These are phyloP conservation scores for Phytopythium cucurbitacearum DNA, from an alignment of 352 stramenopile genomes.

Conservation along the genomic window DNA sequence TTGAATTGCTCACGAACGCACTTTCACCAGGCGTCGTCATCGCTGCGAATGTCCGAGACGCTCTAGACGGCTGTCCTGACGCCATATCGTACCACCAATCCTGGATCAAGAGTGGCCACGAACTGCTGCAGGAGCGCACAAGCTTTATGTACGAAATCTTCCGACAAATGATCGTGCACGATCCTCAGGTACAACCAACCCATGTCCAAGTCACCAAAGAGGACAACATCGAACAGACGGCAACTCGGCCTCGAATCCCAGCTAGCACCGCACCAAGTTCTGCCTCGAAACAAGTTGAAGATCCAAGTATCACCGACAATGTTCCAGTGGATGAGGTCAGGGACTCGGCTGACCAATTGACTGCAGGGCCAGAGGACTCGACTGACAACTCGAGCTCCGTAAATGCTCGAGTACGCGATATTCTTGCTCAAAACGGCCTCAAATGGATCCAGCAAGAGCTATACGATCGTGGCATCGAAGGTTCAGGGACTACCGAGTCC, in stretches of 20 bases:
- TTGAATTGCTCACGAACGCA: conserved; percentile 16
- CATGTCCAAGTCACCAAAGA: not conserved
- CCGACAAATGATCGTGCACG: conserved; percentile 22
- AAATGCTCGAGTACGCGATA: conserved; percentile 14
- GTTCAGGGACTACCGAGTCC: conserved; percentile 28
- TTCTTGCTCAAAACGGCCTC: conserved; percentile 35
- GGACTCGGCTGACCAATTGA: not conserved
- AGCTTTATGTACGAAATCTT: conserved; percentile 55
- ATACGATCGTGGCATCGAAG: conserved; percentile 65
- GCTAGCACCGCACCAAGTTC: no score
- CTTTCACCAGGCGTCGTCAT: not conserved
- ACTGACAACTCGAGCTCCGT: not conserved
- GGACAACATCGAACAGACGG: no score
- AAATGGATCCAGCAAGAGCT: conserved; percentile 82
- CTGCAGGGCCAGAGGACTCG: not conserved
- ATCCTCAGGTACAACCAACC: not conserved
- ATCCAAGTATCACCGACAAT: no score
- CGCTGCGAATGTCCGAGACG: conserved; percentile 3
- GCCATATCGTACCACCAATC: conserved; percentile 30
- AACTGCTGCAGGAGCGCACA: conserved; percentile 59
- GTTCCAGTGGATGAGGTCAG: not conserved
- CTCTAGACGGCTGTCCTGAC: not conserved
- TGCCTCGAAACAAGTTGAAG: no score
- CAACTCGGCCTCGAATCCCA: no score
- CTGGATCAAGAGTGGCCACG: conserved; percentile 77